A percentile compares a stretch with the other conserved stretches of the same genome.
Conservation (phyloP, 2,329 filamentous ascomycete species). For the Capronia coronata region DNA sequence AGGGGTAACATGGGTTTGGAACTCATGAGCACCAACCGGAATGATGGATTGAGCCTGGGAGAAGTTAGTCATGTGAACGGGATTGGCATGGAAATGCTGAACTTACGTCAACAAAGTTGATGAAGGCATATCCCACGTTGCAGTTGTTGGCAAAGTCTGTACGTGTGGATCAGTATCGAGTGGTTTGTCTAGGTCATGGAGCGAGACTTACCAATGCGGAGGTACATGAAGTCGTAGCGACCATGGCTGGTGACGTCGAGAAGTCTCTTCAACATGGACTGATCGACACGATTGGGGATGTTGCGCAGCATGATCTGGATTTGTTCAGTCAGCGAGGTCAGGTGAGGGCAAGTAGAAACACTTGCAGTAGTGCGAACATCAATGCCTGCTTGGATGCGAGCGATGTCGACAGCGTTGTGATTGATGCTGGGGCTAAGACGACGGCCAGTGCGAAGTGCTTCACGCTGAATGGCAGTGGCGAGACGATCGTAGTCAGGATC, state of each 20-base stretch:
- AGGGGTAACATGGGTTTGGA: not conserved
- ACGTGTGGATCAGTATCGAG: conserved; percentile 10
- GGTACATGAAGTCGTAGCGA: conserved; percentile 89
- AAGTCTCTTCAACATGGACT: conserved; percentile 65
- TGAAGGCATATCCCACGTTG: conserved; percentile 94
- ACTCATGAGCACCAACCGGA: conserved; percentile 4
- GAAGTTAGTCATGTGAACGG: conserved; percentile 5
- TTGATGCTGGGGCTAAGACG: conserved; percentile 29
- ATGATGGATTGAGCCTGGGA: conserved; percentile 25
- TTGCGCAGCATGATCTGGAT: conserved; percentile 84
- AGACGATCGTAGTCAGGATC: conserved; percentile 32
- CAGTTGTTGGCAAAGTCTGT: conserved; percentile 71
- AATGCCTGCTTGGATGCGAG: conserved; percentile 50
- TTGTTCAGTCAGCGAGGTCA: conserved; percentile 8
- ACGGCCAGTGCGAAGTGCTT: conserved; percentile 18
- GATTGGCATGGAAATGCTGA: not conserved
- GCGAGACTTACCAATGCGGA: conserved; percentile 61
- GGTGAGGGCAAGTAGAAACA: conserved; percentile 14
- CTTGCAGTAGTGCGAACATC: conserved; percentile 70
- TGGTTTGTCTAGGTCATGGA: not conserved
- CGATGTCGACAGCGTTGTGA: conserved; percentile 42
- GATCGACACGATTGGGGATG: conserved; percentile 83
- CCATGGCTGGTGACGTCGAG: conserved; percentile 73
- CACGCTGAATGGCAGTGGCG: conserved; percentile 22
- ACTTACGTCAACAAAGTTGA: conserved; percentile 81